Base-by-base conservation (phyloP, 2,329 filamentous ascomycete species). In the Cladophialophora exuberans region DNA sequence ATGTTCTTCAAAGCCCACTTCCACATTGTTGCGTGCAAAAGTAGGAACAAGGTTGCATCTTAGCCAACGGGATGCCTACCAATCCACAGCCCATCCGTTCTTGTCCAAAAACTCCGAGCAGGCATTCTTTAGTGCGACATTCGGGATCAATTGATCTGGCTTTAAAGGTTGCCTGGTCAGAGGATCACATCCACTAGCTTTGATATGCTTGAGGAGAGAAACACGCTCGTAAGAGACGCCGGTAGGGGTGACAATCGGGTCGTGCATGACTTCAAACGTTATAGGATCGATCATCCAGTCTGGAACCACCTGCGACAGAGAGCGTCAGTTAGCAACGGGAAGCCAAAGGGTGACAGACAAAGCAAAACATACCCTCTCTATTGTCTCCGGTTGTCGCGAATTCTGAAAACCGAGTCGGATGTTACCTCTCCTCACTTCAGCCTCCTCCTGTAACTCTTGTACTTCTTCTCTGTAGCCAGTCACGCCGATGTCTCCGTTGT, bases 51-150 rank as follows among this genome's bases (percentile, higher is more conserved):
- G n/a, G n/a, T n/a, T n/a, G 22, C 23, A 26, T 42, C 22, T 15
- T 6, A 42, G 26, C 20, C 6, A 42, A 22, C 11, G 13, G 10
- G 17, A 10, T n/a, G 13, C 41, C 67, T 63, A 96, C 87, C 89
- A 97, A 69, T 97, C 92, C 33, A 89, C 91, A 1, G 91, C 90
- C 89, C 94, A 96, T 7, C 90, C 92, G 65, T 96, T 97, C 63
- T 89, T 78, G 23, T 88, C 81, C 55, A 97, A 75, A 65, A 96
- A 97, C 63, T 94, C 89, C 41, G 89, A 85, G 67, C 90, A 95
- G 0, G 90, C 93, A 49, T 89, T 82, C 69, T 86, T 90, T 54
- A 97, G 76, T 1, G 82, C 87, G 39, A 95, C 79, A 69, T 97
- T 97, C 0, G 90, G 87, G 36, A 91, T 79, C 50, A 97, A 71